Percentiles rank a stretch among this genome's conserved stretches.
Evolutionary conservation across 23 red algal species (phyloP).

Genomic region (Pyropia haitanensis): DNA sequence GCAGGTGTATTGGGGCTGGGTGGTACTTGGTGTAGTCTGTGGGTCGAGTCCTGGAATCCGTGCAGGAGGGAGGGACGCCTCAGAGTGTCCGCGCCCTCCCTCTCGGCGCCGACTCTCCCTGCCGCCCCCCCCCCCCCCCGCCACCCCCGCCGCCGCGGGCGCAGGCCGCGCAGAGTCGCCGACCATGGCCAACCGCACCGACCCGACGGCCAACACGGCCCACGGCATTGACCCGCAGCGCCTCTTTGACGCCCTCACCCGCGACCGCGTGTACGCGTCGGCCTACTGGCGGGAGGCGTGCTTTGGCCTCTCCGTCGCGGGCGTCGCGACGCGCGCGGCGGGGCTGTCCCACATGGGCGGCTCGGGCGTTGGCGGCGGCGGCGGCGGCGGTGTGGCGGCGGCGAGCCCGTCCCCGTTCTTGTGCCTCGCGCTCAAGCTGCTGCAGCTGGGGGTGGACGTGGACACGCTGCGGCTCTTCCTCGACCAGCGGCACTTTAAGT

Average conservation of each 20-base stretch:
- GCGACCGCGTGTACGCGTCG: slow-evolving; percentile 51
- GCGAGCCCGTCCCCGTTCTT: slow-evolving; percentile 60
- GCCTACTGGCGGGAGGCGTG: slow-evolving; percentile 55
- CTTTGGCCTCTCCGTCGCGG: slow-evolving; percentile 61
- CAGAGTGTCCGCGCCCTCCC: too few relatives aligned
- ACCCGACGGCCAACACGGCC: slow-evolving; percentile 43
- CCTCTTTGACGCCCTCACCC: slow-evolving; percentile 47
- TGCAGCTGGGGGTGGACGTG: slow-evolving; percentile 57
- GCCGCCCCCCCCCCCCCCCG: too few relatives aligned
- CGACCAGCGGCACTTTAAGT: slow-evolving; percentile 71
- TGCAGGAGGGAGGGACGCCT: too few relatives aligned
- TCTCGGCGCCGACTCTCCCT: too few relatives aligned
- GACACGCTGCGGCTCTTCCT: slow-evolving; percentile 34
- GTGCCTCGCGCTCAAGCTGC: slow-evolving; percentile 84
- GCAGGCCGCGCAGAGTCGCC: too few relatives aligned
- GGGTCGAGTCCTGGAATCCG: too few relatives aligned
- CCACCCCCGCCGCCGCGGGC: too few relatives aligned
- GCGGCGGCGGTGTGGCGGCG: not conserved
- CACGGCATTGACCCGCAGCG: slow-evolving; percentile 73
- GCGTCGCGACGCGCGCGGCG: slow-evolving; percentile 45
- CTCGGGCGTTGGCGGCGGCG: not conserved
- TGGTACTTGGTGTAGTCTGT: too few relatives aligned
- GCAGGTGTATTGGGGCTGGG: too few relatives aligned
- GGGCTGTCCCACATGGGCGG: slow-evolving; percentile 32
- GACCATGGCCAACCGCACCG: slow-evolving; percentile 69